phyloP scores from a whole-genome alignment of 257 asterid species.

The Jasminum sambac region DNA sequence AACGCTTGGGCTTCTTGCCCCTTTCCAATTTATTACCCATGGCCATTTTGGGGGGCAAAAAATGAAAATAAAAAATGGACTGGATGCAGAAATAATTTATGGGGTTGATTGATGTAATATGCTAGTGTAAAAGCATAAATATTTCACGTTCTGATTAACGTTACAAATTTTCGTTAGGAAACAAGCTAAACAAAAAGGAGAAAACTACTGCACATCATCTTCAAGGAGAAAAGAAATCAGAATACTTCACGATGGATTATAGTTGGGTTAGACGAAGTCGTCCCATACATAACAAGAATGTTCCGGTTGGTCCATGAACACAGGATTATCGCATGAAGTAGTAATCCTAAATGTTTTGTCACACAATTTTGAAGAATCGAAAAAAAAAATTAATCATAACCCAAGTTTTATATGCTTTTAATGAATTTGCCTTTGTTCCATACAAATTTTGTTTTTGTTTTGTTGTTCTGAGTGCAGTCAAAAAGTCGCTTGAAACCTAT shows the following conservation, averaged over 20 bases:
- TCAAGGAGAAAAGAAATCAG: slow-evolving; percentile 39
- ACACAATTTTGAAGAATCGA: slow-evolving; percentile 10
- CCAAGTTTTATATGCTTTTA: not conserved
- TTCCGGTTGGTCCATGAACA: slow-evolving; percentile 54
- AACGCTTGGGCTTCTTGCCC: too few relatives aligned
- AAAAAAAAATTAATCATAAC: too few relatives aligned
- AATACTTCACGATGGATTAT: slow-evolving; percentile 74
- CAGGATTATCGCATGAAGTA: slow-evolving; percentile 6
- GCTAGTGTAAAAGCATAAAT: too few relatives aligned
- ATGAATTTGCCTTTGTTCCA: not conserved
- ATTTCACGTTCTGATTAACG: not conserved
- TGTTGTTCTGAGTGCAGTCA: slow-evolving; percentile 32
- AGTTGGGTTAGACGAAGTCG: slow-evolving; percentile 57
- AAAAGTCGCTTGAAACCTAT: too few relatives aligned
- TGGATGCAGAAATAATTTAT: too few relatives aligned
- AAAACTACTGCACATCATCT: slow-evolving; percentile 29
- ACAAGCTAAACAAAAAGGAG: slow-evolving; percentile 30
- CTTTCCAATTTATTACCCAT: too few relatives aligned
- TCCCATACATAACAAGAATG: slow-evolving; percentile 70
- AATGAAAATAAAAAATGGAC: too few relatives aligned
- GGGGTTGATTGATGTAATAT: too few relatives aligned
- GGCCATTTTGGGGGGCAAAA: too few relatives aligned
- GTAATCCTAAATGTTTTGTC: not conserved
- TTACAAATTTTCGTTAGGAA: slow-evolving; percentile 28
- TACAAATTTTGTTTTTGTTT: slow-evolving; percentile 1